phyloP scores from a whole-genome alignment of 768 basidiomycete genomes.

The Leucosporidium yakuticum region DNA sequence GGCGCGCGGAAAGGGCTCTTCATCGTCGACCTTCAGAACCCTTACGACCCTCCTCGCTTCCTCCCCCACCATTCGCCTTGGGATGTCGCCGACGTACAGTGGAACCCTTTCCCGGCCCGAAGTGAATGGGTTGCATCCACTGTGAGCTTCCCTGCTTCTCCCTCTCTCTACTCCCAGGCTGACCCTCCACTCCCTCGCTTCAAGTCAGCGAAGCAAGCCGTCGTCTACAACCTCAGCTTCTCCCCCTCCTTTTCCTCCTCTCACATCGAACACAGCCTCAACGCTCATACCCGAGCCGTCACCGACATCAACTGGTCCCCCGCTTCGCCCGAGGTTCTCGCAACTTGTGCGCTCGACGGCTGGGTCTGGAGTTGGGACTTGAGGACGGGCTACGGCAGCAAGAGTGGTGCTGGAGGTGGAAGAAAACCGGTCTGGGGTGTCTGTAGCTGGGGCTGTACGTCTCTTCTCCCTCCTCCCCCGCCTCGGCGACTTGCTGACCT shows the following conservation, averaged over 20 bases:
- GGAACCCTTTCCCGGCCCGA: constrained; percentile 74
- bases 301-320: constrained; percentile 99
- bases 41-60: constrained; percentile 80
- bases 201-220: constrained; percentile 69
- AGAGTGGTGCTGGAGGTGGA: constrained; percentile 56
- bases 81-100: constrained; percentile 62
- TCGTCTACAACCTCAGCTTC: constrained; percentile 85
- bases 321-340: constrained; percentile 68
- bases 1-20: constrained; percentile 75
- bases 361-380: constrained; percentile 96
- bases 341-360: constrained; percentile 86
- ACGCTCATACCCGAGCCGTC: constrained; percentile 87
- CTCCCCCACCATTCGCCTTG: constrained; percentile 93
- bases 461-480: neutral
- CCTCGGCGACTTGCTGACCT: neutral
- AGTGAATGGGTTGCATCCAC: constrained; percentile 81
- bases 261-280: constrained; percentile 75
- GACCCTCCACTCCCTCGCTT: neutral
- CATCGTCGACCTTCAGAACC: constrained; percentile 87
- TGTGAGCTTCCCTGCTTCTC: neutral
- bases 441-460: constrained; percentile 36
- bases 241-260: constrained; percentile 52
- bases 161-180: neutral
- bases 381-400: constrained; percentile 56
- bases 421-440: constrained; percentile 47